phyloP scores from a whole-genome alignment of 768 basidiomycete species.

The Epithele typhae region DNA sequence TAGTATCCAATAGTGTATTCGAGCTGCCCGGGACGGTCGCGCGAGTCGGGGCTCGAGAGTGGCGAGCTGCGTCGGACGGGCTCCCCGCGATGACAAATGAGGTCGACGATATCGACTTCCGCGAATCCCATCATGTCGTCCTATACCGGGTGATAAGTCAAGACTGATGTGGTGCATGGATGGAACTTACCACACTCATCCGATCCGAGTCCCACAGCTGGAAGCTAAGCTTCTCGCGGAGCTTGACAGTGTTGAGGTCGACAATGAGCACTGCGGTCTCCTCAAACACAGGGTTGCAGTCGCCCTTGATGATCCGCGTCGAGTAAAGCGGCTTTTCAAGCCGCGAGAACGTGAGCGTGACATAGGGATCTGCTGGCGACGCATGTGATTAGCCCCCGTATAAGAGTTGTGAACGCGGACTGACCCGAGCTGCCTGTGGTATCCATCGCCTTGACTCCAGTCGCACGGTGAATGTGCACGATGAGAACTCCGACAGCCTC shows the following conservation, averaged over 20 bases:
- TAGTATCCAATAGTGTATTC: slow-evolving; percentile 52
- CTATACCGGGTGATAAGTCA: slow-evolving; percentile 7
- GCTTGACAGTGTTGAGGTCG: slow-evolving; percentile 59
- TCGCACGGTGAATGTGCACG: slow-evolving; percentile 60
- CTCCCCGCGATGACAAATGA: slow-evolving; percentile 24
- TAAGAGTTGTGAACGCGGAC: not conserved
- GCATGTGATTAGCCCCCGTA: no score
- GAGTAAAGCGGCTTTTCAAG: slow-evolving; percentile 65
- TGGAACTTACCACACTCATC: slow-evolving; percentile 22
- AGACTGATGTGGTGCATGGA: no score
- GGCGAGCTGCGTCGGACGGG: slow-evolving; percentile 22
- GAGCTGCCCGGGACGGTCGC: slow-evolving; percentile 32
- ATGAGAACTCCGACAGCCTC: slow-evolving; percentile 61
- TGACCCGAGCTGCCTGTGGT: slow-evolving; percentile 31
- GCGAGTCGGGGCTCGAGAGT: slow-evolving; percentile 26
- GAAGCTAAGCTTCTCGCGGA: slow-evolving; percentile 56
- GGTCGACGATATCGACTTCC: slow-evolving; percentile 33
- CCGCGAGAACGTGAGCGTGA: slow-evolving; percentile 62
- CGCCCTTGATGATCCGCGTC: slow-evolving; percentile 61
- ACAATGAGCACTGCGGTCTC: slow-evolving; percentile 63
- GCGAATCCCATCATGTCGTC: slow-evolving; percentile 49
- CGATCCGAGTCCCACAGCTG: slow-evolving; percentile 75
- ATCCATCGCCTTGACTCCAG: slow-evolving; percentile 42
- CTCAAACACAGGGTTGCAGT: slow-evolving; percentile 63
- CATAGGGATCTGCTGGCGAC: slow-evolving; percentile 40